Base-by-base conservation (phyloP, 805 yeast species). In the Sugiyamaella qingdaonensis region DNA sequence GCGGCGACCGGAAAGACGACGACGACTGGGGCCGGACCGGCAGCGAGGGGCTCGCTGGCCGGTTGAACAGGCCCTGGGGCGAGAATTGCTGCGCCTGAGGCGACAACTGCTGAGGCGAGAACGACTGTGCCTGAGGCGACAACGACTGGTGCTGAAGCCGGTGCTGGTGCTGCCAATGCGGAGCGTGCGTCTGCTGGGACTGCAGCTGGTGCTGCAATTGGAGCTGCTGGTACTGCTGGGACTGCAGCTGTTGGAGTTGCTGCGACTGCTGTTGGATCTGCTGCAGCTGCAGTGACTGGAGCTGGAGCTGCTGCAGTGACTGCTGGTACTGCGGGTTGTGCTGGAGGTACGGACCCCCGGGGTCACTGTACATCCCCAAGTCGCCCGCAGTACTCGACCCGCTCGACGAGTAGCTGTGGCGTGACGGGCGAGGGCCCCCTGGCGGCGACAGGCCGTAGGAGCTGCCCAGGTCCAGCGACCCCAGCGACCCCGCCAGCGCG, bases 1-100 rank as follows among this genome's bases (percentile, higher is more conserved):
- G 46, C 19, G 56, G 42, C 39, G 55, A 51, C 35, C 62, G 53
- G 44, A 39, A 44, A 1, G 55, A 55, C 3, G 61, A 48, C 13
- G 62, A 58, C 9, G 62, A 59, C 7, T 52, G 54, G 18, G 65
- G 64, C 11, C 61, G 44, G 2, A 56, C 54, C 10, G 65, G 65
- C 29, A 60, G 34, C 13, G 60, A 58, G 21, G 63, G 63, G 37
- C 59, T 57, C 1, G 62, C 47, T 8, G 62, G 62, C 10, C 63
- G 24, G 29, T 13, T 35, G 24, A 19, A 33, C 29, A 18, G 46
- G 29, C 29, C 29, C 29, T 24, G 29, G 3, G 29, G 29, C 29
- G 29, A 24, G 3, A 24, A 24, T 24, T 3, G 29, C 29, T 3
- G 29, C 29, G 29, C 29, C 29, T 24, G 29, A 24, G 29, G 29